Conservation (phyloP, 2,329 filamentous ascomycete genomes). For the Clarireedia paspali region DNA sequence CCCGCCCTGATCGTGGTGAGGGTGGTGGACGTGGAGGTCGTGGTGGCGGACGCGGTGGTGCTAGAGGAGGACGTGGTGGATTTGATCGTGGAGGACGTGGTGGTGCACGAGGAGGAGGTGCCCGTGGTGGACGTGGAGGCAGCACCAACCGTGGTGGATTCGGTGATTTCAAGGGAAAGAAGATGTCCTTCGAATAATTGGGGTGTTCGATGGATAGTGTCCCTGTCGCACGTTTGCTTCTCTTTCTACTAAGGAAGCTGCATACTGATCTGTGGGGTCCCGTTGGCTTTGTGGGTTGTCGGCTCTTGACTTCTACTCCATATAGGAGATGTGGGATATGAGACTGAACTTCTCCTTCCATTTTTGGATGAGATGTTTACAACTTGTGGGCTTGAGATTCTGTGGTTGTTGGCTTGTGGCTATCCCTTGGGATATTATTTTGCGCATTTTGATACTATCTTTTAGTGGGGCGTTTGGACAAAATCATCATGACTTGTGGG, state of each 20-base stretch:
- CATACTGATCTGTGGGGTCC: constrained; percentile 25
- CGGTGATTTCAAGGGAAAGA: constrained; percentile 50
- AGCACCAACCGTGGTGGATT: constrained; percentile 40
- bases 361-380: constrained; percentile 7
- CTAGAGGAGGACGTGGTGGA: constrained; percentile 25
- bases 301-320: constrained; percentile 31
- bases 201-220: constrained; percentile 13
- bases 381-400: constrained; percentile 28
- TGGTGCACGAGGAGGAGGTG: constrained; percentile 35
- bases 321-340: constrained; percentile 31
- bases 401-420: constrained; percentile 30
- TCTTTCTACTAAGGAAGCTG: constrained; percentile 11
- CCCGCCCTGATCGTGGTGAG: constrained; percentile 44
- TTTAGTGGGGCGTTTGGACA: constrained; percentile 23
- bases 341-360: constrained; percentile 23
- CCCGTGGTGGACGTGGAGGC: constrained; percentile 11
- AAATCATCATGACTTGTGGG: constrained; percentile 21
- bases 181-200: constrained; percentile 35
- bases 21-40: constrained; percentile 37
- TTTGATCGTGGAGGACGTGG: constrained; percentile 34
- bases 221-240: constrained; percentile 22
- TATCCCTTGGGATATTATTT: constrained; percentile 15
- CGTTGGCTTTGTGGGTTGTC: constrained; percentile 32
- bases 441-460: constrained; percentile 23
- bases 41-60: constrained; percentile 22